Conservation (phyloP, 345 rosid species). For the Acer yangbiense region DNA sequence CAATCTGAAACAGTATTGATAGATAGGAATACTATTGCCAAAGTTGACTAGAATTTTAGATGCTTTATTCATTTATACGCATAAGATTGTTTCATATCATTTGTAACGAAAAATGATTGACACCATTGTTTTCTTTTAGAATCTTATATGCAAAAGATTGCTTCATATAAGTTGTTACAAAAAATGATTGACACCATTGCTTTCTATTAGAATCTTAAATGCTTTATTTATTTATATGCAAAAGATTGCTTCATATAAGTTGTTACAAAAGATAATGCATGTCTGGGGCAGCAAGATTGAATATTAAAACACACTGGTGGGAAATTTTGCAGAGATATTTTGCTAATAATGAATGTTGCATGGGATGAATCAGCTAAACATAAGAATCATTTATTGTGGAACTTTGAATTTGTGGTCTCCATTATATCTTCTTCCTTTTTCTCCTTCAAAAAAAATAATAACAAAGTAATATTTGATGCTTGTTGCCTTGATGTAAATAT, state of each 20-base stretch:
- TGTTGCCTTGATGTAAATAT: background rate
- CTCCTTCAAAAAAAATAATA: background rate
- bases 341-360: background rate
- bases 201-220: background rate
- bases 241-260: background rate
- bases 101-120: background rate
- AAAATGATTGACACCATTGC: background rate
- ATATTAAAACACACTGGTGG: background rate
- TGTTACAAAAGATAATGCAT: background rate
- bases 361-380: background rate
- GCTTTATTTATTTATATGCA: background rate
- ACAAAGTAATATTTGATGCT: background rate
- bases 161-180: background rate
- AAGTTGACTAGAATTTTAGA: background rate
- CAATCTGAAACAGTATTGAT: background rate
- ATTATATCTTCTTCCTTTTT: background rate
- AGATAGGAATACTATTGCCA: background rate
- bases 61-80: background rate
- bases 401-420: slow-evolving; percentile 1
- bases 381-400: background rate
- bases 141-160: background rate
- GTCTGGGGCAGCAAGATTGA: background rate
- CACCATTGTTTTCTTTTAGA: background rate
- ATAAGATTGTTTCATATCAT: background rate
- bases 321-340: too few relatives aligned